phyloP scores from a whole-genome alignment of 768 basidiomycete genomes.

The Saitozyma sp. region DNA sequence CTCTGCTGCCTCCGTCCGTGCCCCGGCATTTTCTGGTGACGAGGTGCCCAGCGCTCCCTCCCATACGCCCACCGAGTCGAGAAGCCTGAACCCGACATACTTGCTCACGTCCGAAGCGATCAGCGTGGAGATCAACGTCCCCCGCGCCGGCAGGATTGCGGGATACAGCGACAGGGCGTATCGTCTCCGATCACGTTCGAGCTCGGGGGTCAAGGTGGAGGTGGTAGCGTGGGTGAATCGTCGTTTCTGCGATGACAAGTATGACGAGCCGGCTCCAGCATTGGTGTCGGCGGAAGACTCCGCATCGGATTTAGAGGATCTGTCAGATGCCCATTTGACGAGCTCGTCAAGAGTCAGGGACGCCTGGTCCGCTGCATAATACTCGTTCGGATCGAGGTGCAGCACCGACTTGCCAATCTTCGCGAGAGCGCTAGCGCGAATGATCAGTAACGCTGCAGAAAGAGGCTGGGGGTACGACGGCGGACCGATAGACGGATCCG shows the following conservation, averaged over 20 bases:
- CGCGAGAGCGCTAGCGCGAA: slow-evolving; percentile 68
- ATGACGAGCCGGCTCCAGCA: slow-evolving; percentile 8
- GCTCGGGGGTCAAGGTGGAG: slow-evolving; percentile 24
- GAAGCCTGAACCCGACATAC: slow-evolving; percentile 85
- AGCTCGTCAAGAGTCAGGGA: slow-evolving; percentile 80
- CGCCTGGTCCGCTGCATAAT: slow-evolving; percentile 83
- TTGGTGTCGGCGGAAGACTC: neutral
- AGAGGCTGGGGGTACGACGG: too few species aligned
- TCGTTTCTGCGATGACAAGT: slow-evolving; percentile 3
- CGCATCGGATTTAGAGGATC: slow-evolving; percentile 1
- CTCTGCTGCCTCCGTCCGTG: too few species aligned
- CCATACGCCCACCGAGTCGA: slow-evolving; percentile 59
- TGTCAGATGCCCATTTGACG: slow-evolving; percentile 61
- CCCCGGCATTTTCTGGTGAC: neutral
- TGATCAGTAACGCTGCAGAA: slow-evolving; percentile 6
- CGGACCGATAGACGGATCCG: too few species aligned
- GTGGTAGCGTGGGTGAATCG: slow-evolving; percentile 22
- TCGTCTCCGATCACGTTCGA: slow-evolving; percentile 60
- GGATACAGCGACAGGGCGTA: slow-evolving; percentile 87
- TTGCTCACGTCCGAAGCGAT: slow-evolving; percentile 79
- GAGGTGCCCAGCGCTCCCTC: slow-evolving; percentile 40
- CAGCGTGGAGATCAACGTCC: slow-evolving; percentile 74
- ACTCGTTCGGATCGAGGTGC: slow-evolving; percentile 78
- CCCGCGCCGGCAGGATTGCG: slow-evolving; percentile 73
- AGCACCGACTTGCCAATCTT: slow-evolving; percentile 85